A percentile compares a stretch with the other conserved stretches of the same genome.
Conservation (phyloP, 1,284 basidiomycete genomes). For the Ganoderma sp. region DNA sequence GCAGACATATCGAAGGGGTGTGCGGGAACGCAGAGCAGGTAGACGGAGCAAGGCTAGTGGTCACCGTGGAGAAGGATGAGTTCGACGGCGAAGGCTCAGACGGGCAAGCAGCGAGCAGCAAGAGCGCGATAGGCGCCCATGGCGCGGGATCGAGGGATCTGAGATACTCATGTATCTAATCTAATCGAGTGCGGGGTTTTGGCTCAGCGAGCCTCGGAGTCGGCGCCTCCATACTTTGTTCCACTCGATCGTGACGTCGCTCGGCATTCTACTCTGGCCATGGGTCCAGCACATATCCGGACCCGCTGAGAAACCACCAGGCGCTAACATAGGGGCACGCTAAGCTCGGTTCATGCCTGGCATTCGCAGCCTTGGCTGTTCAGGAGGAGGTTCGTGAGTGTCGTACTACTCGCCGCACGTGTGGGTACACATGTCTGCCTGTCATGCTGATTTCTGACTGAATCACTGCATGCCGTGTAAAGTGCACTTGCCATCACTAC, state of each 20-base stretch:
- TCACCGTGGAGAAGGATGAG: constrained; percentile 5
- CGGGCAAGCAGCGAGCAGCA: background rate
- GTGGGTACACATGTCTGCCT: background rate
- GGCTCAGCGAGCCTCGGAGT: background rate
- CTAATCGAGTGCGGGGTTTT: constrained; percentile 8
- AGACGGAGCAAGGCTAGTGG: background rate
- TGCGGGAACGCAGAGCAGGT: background rate
- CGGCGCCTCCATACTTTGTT: background rate
- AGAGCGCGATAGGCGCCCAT: constrained; percentile 19
- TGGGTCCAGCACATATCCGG: background rate
- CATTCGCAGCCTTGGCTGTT: background rate
- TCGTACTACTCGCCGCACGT: background rate
- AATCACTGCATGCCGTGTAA: too few relatives aligned
- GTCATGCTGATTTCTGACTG: too few relatives aligned
- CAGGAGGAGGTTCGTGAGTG: background rate
- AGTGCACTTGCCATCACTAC: too few relatives aligned
- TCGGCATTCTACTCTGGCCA: background rate
- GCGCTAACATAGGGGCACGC: background rate
- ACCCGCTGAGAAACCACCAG: background rate
- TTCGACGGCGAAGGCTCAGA: constrained; percentile 18
- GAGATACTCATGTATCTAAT: constrained; percentile 7
- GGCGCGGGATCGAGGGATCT: constrained; percentile 3
- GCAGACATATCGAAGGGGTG: constrained; percentile 63
- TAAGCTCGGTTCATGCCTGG: background rate
- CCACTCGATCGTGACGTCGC: constrained; percentile 1